Conservation (phyloP, 371 early-diverging fungal species). For the Mucor lusitanicus region DNA sequence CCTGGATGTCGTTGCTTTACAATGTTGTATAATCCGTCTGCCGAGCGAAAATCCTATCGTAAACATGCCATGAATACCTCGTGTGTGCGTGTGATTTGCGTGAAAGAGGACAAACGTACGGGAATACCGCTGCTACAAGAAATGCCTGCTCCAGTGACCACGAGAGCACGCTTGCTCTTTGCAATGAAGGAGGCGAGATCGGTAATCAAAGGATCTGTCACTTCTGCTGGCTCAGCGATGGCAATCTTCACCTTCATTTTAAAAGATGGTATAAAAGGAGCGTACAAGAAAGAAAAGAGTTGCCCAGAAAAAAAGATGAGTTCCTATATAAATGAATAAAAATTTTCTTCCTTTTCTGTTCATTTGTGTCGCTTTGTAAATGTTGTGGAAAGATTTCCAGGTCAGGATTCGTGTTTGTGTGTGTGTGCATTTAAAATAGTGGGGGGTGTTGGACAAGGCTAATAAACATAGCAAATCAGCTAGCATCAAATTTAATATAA, state of each 20-base stretch:
- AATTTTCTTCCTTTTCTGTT: slow-evolving; percentile 1
- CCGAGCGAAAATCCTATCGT: slow-evolving; percentile 80
- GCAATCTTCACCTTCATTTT: slow-evolving; percentile 36
- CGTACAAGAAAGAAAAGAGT: neutral
- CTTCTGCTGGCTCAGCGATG: slow-evolving; percentile 41
- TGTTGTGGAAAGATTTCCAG: too few relatives aligned
- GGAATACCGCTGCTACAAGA: slow-evolving; percentile 92
- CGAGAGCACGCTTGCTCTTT: slow-evolving; percentile 71
- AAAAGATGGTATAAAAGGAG: neutral
- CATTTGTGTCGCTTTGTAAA: neutral
- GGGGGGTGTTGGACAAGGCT: too few relatives aligned
- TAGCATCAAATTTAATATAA: too few relatives aligned
- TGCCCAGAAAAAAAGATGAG: too few relatives aligned
- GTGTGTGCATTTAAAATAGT: too few relatives aligned
- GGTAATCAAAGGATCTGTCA: slow-evolving; percentile 46
- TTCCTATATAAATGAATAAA: neutral
- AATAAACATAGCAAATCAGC: too few relatives aligned
- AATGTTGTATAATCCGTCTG: slow-evolving; percentile 76
- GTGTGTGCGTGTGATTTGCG: neutral
- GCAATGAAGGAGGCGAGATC: slow-evolving; percentile 58
- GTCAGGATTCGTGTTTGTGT: too few relatives aligned
- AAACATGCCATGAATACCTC: neutral
- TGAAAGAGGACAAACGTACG: slow-evolving; percentile 32
- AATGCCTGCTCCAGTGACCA: slow-evolving; percentile 93
- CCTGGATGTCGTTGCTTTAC: slow-evolving; percentile 82